A percentile compares a stretch with the other conserved stretches of the same genome.
phyloP scores from a whole-genome alignment of 2,329 filamentous ascomycete genomes.

The Fusarium sp. region DNA sequence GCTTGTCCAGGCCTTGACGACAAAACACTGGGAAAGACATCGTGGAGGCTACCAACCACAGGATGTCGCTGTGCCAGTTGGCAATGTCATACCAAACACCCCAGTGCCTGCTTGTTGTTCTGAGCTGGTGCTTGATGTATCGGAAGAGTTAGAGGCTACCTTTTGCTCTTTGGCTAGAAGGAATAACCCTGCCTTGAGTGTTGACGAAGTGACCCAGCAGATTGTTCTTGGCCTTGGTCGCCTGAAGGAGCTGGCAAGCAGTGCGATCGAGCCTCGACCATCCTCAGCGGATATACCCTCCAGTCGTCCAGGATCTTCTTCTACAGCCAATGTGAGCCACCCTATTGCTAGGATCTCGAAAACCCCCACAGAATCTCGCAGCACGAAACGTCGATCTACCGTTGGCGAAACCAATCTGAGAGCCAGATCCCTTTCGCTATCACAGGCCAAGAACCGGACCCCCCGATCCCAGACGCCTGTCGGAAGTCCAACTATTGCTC shows the following conservation, averaged over 20 bases:
- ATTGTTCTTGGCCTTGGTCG: conserved; percentile 52
- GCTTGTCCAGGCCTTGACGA: conserved; percentile 57
- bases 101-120: conserved; percentile 58
- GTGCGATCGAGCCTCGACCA: conserved; percentile 25
- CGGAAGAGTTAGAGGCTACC: conserved; percentile 57
- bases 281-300: conserved; percentile 16
- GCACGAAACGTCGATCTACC: conserved; percentile 26
- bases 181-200: conserved; percentile 51
- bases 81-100: conserved; percentile 45
- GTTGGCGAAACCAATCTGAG: conserved; percentile 22
- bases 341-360: conserved; percentile 37
- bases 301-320: conserved; percentile 32
- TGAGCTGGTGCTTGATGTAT: conserved; percentile 58
- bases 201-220: conserved; percentile 57
- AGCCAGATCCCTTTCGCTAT: conserved; percentile 28
- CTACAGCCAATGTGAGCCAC: conserved; percentile 21
- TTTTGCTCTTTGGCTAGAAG: conserved; percentile 63
- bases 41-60: conserved; percentile 49
- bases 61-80: conserved; percentile 43
- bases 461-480: conserved; percentile 37
- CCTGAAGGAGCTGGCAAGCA: conserved; percentile 28
- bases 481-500: conserved; percentile 32
- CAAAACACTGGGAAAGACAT: conserved; percentile 60
- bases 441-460: conserved; percentile 31
- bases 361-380: conserved; percentile 26